These are phyloP conservation scores for Fusarium paranaense DNA, from an alignment of 2,329 filamentous ascomycete species.

Conservation along the genomic window DNA sequence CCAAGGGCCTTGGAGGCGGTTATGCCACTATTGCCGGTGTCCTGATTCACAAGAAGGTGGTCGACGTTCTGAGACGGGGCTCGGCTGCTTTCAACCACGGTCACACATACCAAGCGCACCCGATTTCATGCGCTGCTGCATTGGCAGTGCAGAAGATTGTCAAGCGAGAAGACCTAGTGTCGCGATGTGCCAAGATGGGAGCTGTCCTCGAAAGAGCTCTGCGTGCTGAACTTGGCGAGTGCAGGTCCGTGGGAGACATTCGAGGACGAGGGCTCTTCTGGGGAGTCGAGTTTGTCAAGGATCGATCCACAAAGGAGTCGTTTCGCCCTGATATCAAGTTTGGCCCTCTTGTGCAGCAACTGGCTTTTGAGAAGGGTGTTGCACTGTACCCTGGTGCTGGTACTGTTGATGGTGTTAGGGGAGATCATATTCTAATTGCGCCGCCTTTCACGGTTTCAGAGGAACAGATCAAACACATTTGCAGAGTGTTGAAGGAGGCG, in stretches of 20 bases:
- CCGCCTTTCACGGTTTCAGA: conserved; percentile 74
- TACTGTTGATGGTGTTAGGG: conserved; percentile 67
- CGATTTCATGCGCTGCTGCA: conserved; percentile 52
- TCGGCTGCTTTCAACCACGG: conserved; percentile 62
- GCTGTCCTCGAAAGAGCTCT: background rate
- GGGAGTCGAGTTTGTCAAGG: conserved; percentile 58
- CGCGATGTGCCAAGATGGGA: conserved; percentile 19
- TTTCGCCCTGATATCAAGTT: conserved; percentile 48
- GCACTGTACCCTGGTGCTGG: conserved; percentile 73
- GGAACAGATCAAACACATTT: conserved; percentile 37
- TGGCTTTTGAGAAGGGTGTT: conserved; percentile 50
- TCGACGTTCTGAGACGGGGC: conserved; percentile 20
- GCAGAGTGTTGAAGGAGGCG: conserved; percentile 16
- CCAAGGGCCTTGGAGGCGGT: conserved; percentile 69
- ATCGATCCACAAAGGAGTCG: conserved; percentile 49
- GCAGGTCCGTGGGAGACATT: conserved; percentile 17
- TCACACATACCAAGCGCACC: conserved; percentile 63
- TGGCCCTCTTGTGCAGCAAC: conserved; percentile 43
- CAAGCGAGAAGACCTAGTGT: conserved; percentile 47
- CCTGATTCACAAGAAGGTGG: conserved; percentile 55
- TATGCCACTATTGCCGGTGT: conserved; percentile 68
- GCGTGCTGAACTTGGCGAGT: background rate
- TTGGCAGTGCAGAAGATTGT: conserved; percentile 56
- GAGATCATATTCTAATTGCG: conserved; percentile 78
- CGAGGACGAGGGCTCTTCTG: conserved; percentile 54